phyloP scores from a whole-genome alignment of 352 stramenopile species.

The Phytophthora megakarya region DNA sequence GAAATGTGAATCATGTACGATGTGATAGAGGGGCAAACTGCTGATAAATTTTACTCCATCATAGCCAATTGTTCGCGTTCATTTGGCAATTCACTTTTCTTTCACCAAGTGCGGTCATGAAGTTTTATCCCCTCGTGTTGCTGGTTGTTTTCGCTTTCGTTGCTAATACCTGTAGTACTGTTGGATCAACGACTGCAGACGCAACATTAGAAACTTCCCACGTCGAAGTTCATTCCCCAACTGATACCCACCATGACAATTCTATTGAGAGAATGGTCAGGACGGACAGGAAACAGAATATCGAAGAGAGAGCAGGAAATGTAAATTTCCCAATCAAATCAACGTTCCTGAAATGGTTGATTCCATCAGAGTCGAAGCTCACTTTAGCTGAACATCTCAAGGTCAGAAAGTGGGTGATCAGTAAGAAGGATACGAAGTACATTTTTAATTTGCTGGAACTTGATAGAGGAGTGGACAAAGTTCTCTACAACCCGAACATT shows the following conservation, averaged over 20 bases:
- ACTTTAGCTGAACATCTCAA: neutral
- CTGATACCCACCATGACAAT: neutral
- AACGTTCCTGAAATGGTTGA: neutral
- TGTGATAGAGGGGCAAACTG: too few relatives aligned
- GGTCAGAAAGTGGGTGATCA: constrained; percentile 4
- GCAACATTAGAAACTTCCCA: neutral
- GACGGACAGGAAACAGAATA: neutral
- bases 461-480: neutral
- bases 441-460: constrained; percentile 6
- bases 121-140: neutral
- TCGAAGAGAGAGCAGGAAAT: neutral
- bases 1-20: too few relatives aligned
- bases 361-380: neutral
- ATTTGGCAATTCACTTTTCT: too few relatives aligned
- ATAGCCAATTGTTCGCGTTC: too few relatives aligned
- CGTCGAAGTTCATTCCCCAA: neutral
- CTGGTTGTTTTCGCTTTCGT: neutral
- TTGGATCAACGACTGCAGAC: neutral
- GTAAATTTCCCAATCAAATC: neutral
- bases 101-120: neutral
- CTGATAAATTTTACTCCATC: too few relatives aligned
- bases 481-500: constrained; percentile 8
- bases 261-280: neutral
- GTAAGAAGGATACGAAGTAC: neutral
- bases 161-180: neutral